Evolutionary conservation across 2,329 filamentous ascomycete genomes (phyloP).

Genomic region (Penicillium sp.): DNA sequence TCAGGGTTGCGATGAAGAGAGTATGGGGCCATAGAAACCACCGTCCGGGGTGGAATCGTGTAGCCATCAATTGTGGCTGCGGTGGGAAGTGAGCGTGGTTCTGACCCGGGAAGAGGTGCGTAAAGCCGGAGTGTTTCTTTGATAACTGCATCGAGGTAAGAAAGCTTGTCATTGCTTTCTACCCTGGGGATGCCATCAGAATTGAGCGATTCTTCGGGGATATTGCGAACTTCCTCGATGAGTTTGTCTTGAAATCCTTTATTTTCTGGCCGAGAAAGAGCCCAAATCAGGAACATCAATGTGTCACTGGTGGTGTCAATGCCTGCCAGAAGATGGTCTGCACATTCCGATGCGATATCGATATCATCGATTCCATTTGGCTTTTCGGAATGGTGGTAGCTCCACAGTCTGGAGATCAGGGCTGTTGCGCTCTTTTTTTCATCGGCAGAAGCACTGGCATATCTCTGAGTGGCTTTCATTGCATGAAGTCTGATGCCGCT

Average conservation of each 20-base stretch:
- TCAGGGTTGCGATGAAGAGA: neutral
- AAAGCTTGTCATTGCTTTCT: neutral
- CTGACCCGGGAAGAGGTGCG: neutral
- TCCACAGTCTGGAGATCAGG: neutral
- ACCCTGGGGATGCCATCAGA: neutral
- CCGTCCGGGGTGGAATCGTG: neutral
- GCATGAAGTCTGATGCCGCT: neutral
- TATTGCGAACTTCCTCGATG: neutral
- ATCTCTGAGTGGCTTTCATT: neutral
- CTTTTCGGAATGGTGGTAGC: neutral
- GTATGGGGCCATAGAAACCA: neutral
- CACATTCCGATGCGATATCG: neutral
- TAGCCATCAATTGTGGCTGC: neutral
- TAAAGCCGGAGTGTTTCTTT: neutral
- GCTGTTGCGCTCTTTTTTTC: neutral
- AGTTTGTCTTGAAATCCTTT: neutral
- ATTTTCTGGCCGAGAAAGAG: neutral
- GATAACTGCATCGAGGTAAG: neutral
- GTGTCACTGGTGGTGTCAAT: neutral
- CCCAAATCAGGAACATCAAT: neutral
- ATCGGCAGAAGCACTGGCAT: neutral
- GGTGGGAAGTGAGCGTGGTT: neutral
- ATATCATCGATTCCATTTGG: neutral
- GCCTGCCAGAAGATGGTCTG: neutral
- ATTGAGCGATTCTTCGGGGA: neutral